Percentiles rank a stretch among this genome's conserved stretches.
Evolutionary conservation across 257 asterid genomes (phyloP).

Genomic region (Gynochthodes officinalis): DNA sequence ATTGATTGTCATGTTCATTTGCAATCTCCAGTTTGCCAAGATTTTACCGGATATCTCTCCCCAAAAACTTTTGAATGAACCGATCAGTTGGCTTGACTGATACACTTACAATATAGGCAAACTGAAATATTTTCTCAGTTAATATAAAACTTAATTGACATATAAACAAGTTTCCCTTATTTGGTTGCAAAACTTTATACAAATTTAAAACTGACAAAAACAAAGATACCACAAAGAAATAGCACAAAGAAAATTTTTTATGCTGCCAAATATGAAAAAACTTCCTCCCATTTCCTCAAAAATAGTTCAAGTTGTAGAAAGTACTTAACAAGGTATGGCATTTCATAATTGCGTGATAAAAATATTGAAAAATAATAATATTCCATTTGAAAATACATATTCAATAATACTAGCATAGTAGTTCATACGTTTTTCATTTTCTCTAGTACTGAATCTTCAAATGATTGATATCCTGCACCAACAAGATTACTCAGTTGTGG

Average conservation of each 20-base stretch:
- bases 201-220: not conserved
- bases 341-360: not conserved
- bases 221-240: not conserved
- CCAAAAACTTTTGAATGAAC: not conserved
- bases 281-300: not conserved
- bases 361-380: not conserved
- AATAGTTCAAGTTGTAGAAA: not conserved
- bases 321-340: not conserved
- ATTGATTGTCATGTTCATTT: too few relatives aligned
- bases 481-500: slow-evolving; percentile 49
- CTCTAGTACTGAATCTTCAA: slow-evolving; percentile 73
- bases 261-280: too few relatives aligned
- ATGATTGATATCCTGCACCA: slow-evolving; percentile 65
- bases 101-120: not conserved
- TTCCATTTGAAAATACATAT: not conserved
- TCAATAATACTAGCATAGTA: not conserved
- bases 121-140: not conserved
- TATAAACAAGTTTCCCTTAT: not conserved
- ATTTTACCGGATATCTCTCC: not conserved
- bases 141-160: not conserved
- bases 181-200: not conserved
- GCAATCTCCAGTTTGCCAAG: not conserved
- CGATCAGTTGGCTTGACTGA: not conserved
- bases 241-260: not conserved
- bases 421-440: slow-evolving; percentile 61